Percentiles rank a stretch among this genome's conserved stretches.
phyloP scores from a whole-genome alignment of 345 rosid genomes.

The Bruguiera sexangula region DNA sequence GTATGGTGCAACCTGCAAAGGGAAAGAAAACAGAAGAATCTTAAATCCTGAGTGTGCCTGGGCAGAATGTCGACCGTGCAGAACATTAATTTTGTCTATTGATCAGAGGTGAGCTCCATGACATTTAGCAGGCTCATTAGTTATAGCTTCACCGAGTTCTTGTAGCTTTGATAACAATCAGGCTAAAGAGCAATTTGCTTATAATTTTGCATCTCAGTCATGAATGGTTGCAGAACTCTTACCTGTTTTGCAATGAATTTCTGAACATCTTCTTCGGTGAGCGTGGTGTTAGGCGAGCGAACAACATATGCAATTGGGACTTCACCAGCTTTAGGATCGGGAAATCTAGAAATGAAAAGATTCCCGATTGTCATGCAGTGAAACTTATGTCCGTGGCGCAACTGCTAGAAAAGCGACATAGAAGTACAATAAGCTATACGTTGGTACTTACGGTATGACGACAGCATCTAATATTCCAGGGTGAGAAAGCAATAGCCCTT shows the following conservation, averaged over 20 bases:
- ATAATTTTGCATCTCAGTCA: background rate
- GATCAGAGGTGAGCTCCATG: too few relatives aligned
- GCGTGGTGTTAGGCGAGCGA: conserved; percentile 50
- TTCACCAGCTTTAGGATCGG: conserved; percentile 87
- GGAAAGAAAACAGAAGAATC: background rate
- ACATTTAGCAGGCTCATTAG: too few relatives aligned
- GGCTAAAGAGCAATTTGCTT: background rate
- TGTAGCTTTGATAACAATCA: background rate
- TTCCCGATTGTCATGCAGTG: background rate
- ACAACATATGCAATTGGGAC: conserved; percentile 82
- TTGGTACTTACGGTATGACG: conserved; percentile 74
- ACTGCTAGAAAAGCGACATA: background rate
- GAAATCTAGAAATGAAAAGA: conserved; percentile 40
- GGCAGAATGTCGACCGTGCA: background rate
- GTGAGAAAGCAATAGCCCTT: conserved; percentile 83
- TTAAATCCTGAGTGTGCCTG: background rate
- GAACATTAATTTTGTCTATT: background rate
- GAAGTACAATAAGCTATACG: background rate
- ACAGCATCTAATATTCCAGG: conserved; percentile 76
- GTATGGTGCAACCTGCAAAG: conserved; percentile 33
- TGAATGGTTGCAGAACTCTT: background rate
- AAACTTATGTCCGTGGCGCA: background rate
- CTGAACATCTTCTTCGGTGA: conserved; percentile 60
- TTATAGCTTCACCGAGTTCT: background rate
- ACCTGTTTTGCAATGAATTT: conserved; percentile 76